These are phyloP conservation scores for Termitomyces sp. DNA, from an alignment of 768 basidiomycete species.

Conservation along the genomic window DNA sequence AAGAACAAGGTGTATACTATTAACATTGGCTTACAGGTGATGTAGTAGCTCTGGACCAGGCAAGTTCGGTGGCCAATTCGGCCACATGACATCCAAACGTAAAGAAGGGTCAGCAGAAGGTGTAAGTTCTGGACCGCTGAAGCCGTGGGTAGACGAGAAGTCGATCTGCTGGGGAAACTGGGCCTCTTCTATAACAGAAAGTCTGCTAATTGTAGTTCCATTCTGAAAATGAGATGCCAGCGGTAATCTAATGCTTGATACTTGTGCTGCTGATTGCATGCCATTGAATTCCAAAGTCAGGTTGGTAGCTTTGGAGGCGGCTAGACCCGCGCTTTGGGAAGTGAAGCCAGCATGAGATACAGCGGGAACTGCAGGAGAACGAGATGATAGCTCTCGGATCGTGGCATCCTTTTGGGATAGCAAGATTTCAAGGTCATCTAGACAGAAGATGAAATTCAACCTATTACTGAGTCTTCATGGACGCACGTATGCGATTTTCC, in stretches of 20 bases:
- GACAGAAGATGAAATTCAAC: not conserved
- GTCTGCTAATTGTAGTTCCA: not conserved
- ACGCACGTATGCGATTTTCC: slow-evolving; percentile 65
- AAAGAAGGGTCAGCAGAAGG: slow-evolving; percentile 14
- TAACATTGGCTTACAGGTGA: slow-evolving; percentile 49
- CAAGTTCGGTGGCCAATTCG: slow-evolving; percentile 58
- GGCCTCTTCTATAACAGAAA: slow-evolving; percentile 16
- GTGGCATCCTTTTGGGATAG: slow-evolving; percentile 50
- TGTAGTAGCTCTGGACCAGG: slow-evolving; percentile 58
- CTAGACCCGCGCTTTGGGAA: not conserved
- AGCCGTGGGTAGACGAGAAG: slow-evolving; percentile 11
- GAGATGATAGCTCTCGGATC: slow-evolving; percentile 9
- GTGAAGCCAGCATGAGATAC: not conserved
- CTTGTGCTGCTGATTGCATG: slow-evolving; percentile 3
- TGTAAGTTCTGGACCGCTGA: slow-evolving; percentile 11
- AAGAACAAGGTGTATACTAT: not conserved
- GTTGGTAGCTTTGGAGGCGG: not conserved
- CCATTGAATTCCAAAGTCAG: slow-evolving; percentile 4
- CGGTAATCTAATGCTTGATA: slow-evolving; percentile 6
- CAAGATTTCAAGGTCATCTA: slow-evolving; percentile 67
- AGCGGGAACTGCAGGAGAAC: slow-evolving; percentile 3
- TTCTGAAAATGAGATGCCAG: slow-evolving; percentile 9
- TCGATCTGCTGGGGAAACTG: slow-evolving; percentile 21
- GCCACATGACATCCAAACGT: slow-evolving; percentile 40
- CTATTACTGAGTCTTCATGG: not conserved